Conservation (phyloP, 2,329 filamentous ascomycete genomes). For the Berkeleyomyces rouxiae region DNA sequence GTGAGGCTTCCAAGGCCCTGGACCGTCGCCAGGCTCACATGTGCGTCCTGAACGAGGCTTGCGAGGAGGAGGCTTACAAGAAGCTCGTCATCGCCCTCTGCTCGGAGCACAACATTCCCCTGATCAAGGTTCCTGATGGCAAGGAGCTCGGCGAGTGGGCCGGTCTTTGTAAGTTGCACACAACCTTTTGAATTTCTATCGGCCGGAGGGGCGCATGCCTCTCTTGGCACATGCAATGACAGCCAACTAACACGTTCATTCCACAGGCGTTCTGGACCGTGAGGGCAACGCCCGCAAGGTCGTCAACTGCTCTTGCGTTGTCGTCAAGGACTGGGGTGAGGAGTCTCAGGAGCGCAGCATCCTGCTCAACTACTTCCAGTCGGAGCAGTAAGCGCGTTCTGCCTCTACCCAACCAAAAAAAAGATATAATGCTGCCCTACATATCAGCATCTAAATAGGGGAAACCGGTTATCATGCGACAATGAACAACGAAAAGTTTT, state of each 20-base stretch:
- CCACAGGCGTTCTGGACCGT: constrained; percentile 83
- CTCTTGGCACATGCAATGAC: background rate
- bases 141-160: constrained; percentile 99
- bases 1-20: constrained; percentile 96
- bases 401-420: constrained; percentile 24
- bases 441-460: constrained; percentile 17
- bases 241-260: constrained; percentile 19
- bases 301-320: constrained; percentile 99
- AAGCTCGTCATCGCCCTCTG: constrained; percentile 98
- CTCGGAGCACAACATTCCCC: constrained; percentile 98
- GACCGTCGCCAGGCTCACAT: constrained; percentile 98
- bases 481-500: constrained; percentile 9
- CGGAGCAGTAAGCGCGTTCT: constrained; percentile 43
- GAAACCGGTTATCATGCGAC: constrained; percentile 12
- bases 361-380: constrained; percentile 99
- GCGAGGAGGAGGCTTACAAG: constrained; percentile 99
- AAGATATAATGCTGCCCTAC: constrained; percentile 17
- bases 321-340: constrained; percentile 99
- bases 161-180: constrained; percentile 66
- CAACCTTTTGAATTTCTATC: background rate
- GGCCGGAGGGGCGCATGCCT: background rate
- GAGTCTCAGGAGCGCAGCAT: constrained; percentile 97
- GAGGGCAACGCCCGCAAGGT: constrained; percentile 99
- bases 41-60: constrained; percentile 99
- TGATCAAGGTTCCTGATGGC: constrained; percentile 99